These are phyloP conservation scores for Wilcoxina mikolae DNA, from an alignment of 495 filamentous ascomycete species.

Conservation along the genomic window DNA sequence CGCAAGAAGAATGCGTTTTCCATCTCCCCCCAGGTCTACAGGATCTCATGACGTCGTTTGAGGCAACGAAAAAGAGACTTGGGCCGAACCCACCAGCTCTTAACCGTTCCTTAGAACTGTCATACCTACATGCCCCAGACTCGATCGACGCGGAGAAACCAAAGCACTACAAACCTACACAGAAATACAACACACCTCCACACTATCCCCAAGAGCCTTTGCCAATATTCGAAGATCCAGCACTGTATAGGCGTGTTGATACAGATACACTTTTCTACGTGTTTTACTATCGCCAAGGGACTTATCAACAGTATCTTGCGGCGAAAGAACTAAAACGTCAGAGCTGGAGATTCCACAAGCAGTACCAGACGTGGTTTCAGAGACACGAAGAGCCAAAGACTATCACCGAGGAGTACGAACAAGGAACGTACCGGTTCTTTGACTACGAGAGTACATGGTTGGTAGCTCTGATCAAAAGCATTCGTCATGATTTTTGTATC, in stretches of 20 bases:
- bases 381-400: slow-evolving; percentile 94
- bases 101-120: slow-evolving; percentile 55
- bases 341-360: slow-evolving; percentile 98
- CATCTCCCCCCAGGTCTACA: slow-evolving; percentile 83
- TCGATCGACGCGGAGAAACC: slow-evolving; percentile 66
- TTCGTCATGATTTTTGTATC: slow-evolving; percentile 8
- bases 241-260: slow-evolving; percentile 75
- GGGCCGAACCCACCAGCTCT: slow-evolving; percentile 44
- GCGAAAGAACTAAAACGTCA: slow-evolving; percentile 90
- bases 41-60: slow-evolving; percentile 80
- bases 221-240: slow-evolving; percentile 75
- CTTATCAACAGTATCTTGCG: slow-evolving; percentile 91
- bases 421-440: slow-evolving; percentile 97
- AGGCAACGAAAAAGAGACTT: slow-evolving; percentile 58
- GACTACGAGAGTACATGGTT: slow-evolving; percentile 99
- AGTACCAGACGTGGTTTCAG: slow-evolving; percentile 99
- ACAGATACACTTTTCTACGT: slow-evolving; percentile 96
- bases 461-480: slow-evolving; percentile 27
- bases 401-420: slow-evolving; percentile 96
- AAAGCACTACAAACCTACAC: slow-evolving; percentile 66
- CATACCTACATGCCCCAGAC: slow-evolving; percentile 56
- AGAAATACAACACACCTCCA: slow-evolving; percentile 58
- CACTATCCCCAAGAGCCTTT: slow-evolving; percentile 89
- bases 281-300: slow-evolving; percentile 95
- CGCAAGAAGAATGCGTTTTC: slow-evolving; percentile 68